Evolutionary conservation across 371 early-diverging fungal species (phyloP).

Genomic region (Apophysomyces trapeziformis): DNA sequence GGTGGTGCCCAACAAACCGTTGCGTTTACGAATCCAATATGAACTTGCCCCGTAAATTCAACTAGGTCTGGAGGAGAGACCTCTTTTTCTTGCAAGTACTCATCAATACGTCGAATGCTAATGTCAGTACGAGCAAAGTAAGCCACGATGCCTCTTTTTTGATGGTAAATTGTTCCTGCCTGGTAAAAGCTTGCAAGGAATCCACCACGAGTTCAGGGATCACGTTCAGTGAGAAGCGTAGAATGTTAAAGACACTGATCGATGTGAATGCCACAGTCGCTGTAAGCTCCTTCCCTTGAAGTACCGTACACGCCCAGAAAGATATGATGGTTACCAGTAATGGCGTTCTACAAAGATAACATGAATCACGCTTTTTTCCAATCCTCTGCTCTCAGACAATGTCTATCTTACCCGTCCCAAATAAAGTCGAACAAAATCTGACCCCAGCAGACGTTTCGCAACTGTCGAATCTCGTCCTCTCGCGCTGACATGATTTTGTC

Average conservation of each 20-base stretch:
- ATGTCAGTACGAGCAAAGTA: background rate
- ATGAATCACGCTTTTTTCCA: background rate
- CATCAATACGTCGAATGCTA: conserved; percentile 58
- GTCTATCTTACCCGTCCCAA: conserved; percentile 40
- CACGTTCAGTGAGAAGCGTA: conserved; percentile 58
- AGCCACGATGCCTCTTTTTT: background rate
- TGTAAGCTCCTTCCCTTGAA: conserved; percentile 58
- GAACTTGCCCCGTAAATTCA: conserved; percentile 37
- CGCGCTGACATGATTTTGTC: conserved; percentile 52
- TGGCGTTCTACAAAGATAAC: conserved; percentile 37
- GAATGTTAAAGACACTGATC: conserved; percentile 54
- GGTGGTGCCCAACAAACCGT: conserved; percentile 40
- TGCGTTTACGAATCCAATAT: conserved; percentile 55
- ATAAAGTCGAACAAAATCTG: conserved; percentile 32
- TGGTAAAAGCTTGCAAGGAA: conserved; percentile 26
- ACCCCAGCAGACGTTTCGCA: conserved; percentile 39
- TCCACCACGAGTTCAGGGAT: conserved; percentile 55
- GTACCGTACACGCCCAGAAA: conserved; percentile 58
- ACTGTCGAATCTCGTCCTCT: conserved; percentile 53
- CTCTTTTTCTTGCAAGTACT: conserved; percentile 65
- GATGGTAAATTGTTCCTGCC: conserved; percentile 3
- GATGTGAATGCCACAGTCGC: conserved; percentile 65
- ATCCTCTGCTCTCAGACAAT: background rate
- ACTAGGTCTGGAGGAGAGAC: conserved; percentile 39
- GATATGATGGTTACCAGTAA: conserved; percentile 55